These are phyloP conservation scores for Penicillium expansum DNA, from an alignment of 2,329 filamentous ascomycete genomes.

Conservation along the genomic window DNA sequence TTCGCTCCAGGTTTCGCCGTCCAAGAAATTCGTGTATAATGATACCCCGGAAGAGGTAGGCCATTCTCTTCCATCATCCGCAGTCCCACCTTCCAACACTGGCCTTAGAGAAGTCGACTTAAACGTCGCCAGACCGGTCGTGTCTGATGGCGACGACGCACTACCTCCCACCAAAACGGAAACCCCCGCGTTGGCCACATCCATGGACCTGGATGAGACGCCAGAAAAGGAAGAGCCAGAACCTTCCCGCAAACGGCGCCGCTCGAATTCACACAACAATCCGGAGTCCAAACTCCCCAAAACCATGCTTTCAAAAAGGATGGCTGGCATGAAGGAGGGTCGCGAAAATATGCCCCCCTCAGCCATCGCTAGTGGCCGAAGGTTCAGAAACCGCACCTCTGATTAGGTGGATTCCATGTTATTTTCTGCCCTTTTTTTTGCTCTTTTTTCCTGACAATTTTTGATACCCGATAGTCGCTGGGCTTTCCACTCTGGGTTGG, in stretches of 20 bases:
- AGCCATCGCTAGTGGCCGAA: constrained; percentile 27
- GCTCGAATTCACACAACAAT: constrained; percentile 26
- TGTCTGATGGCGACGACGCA: constrained; percentile 19
- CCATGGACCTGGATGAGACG: constrained; percentile 13
- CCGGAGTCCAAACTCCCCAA: constrained; percentile 44
- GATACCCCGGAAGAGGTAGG: constrained; percentile 45
- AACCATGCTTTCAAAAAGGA: constrained; percentile 40
- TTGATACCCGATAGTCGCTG: constrained; percentile 27
- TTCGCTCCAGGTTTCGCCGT: constrained; percentile 41
- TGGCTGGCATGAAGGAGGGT: constrained; percentile 43
- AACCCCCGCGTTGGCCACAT: constrained; percentile 4
- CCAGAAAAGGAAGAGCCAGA: constrained; percentile 25
- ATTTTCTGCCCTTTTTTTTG: constrained; percentile 2
- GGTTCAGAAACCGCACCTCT: constrained; percentile 32
- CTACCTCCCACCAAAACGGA: constrained; percentile 14
- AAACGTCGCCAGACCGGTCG: constrained; percentile 42
- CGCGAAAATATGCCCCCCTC: constrained; percentile 44
- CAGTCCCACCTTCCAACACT: constrained; percentile 37
- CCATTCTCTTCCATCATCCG: constrained; percentile 29
- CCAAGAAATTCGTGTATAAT: constrained; percentile 54
- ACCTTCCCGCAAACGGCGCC: constrained; percentile 29
- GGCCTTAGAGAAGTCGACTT: constrained; percentile 54
- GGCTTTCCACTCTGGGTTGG: constrained; percentile 17
- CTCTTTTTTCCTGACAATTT: constrained; percentile 9
- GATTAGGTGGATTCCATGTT: constrained; percentile 14